Base-by-base conservation (phyloP, 2,329 filamentous ascomycete species). In the Sarocladium oryzae region DNA sequence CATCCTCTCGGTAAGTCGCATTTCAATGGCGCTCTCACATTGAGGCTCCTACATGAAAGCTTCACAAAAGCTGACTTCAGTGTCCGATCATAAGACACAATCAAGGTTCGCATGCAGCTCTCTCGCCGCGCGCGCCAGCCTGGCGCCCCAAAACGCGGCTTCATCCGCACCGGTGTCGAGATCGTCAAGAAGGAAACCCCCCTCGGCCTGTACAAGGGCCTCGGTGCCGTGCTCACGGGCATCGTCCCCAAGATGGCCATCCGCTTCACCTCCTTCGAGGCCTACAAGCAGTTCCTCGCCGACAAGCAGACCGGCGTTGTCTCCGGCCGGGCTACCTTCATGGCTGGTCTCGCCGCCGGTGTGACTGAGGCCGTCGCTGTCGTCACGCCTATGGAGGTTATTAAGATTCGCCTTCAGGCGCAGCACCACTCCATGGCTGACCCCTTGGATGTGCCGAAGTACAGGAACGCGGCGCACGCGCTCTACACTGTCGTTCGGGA, bases 161-260 rank as follows among this genome's bases (percentile, higher is more conserved):
- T 99, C 74, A 67, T 96, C 57, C 76, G 76, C 52, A 99, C 93
- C 2, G 93, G 93, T 55, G 71, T 78, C 56, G 88, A 95, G 60
- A 97, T 99, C 61, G 83, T 96, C 51, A 81, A 82, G 66, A 85
- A 87, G 63, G 93, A 99, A 74, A 96, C 93, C 13, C 89, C 90
- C 1, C 75, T 99, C 32, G 93, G 88, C 56, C 75, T 99, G 53
- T 99, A 99, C 80, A 99, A 99, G 76, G 93, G 93, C 58, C 81
- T 99, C n/a, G 93, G 93, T 55, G 93, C 93, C 51, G 93, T 99
- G 37, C 69, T 97, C 53, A 96, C 91, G 21, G 93, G 93, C 58
- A 99, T 99, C 68, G 83, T 99, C 20, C 93, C 93, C 51, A 99
- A 99, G 73, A 99, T 99, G 93, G 93, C 93, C 55, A 99, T 97